Percentiles rank a stretch among this genome's conserved stretches.
Evolutionary conservation across 2,329 filamentous ascomycete species (phyloP).

Genomic region (Keithomyces neogunnii): DNA sequence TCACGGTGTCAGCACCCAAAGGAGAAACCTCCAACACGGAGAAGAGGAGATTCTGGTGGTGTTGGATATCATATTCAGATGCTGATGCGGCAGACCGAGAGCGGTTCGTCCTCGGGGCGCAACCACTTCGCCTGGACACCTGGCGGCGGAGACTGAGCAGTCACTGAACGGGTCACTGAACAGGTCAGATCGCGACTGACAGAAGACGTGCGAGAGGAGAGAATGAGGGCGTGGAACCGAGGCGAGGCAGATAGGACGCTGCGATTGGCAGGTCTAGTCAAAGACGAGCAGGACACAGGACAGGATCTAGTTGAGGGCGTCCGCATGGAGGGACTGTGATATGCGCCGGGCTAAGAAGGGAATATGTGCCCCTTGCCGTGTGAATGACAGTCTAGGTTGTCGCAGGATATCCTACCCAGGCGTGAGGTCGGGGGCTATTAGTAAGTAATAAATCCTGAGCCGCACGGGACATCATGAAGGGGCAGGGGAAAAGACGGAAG

Average conservation of each 20-base stretch:
- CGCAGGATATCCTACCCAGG: not conserved
- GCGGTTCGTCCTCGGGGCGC: conserved; percentile 4
- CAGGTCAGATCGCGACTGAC: not conserved
- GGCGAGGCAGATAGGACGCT: conserved; percentile 1
- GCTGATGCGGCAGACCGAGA: conserved; percentile 7
- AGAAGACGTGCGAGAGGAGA: not conserved
- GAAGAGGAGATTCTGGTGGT: conserved; percentile 26
- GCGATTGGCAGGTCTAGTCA: conserved; percentile 7
- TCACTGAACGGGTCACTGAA: not conserved
- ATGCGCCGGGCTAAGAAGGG: too few relatives aligned
- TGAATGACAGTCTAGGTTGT: not conserved
- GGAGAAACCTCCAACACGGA: conserved; percentile 32
- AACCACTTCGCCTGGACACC: conserved; percentile 2
- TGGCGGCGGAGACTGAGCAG: not conserved
- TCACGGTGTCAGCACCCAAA: conserved; percentile 31
- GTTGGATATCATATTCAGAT: conserved; percentile 31
- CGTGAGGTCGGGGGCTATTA: not conserved
- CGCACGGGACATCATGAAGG: not conserved
- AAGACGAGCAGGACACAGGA: not conserved
- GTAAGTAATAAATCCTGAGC: not conserved
- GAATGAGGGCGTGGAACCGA: not conserved
- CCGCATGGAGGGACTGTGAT: not conserved
- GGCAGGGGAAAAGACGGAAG: not conserved
- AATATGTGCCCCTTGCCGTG: too few relatives aligned
- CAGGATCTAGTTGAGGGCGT: not conserved